Base-by-base conservation (phyloP, 306 rosid species). In the Cucurbita pepo region DNA sequence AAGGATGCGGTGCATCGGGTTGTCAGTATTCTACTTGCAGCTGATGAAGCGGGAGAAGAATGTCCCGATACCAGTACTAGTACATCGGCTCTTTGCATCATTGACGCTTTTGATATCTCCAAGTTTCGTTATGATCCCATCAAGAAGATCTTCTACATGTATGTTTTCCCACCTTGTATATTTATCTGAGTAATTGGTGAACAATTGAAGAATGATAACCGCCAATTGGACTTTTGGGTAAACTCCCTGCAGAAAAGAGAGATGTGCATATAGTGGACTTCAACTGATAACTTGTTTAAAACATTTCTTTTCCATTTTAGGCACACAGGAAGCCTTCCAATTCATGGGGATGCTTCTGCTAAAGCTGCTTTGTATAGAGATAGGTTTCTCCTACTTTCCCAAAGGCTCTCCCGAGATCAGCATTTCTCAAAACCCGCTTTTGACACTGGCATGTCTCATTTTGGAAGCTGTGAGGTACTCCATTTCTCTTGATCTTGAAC, bases 391-490 rank as follows among this genome's bases (percentile, higher is more conserved):
- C 72, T 91, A 72, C 77, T 94, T 76, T 86, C 65, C 70, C 97
- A 94, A 82, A 90, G 97, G 85, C 90, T 91, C 37, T 85, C 92
- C 70, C 95, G 97, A 37, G 92, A 91, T 58, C 90, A 80, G 70
- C 83, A 94, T 82, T 94, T 94, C 79, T 83, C 92, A 2, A 91
- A 82, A 63, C 96, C 91, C 9, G 97, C 96, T 37, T 91, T 94
- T 82, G 83, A 85, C 76, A 85, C 86, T 21, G 90, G 81, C 69
- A 70, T 76, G 74, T 86, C 97, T 5, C 82, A 87, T 79, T 79
- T 82, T 57, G 91, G 96, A 74, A 88, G 89, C 76, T 89, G 98
- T 66, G 99, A 91, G 97, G 97, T 94, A 70, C 55, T 77, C 61
- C 21, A n/a, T 44, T 36, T 50, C 30, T 16, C 41, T 19, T 40